These are phyloP conservation scores for Gossypium schwendimanii DNA, from an alignment of 441 rosid species.

Conservation along the genomic window DNA sequence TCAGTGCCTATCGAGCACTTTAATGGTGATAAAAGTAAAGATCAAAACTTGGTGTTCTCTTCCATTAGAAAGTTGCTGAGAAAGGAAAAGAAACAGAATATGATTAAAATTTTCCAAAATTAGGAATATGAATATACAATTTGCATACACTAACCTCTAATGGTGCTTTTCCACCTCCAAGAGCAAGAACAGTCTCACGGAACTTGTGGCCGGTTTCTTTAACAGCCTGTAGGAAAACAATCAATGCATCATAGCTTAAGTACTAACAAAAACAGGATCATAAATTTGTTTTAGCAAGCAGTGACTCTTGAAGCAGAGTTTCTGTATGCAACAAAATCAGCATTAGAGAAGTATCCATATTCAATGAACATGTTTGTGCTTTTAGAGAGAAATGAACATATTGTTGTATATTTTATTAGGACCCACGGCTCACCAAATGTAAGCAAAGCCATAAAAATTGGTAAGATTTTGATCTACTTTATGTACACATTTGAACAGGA, in stretches of 20 bases:
- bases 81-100: neutral
- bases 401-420: neutral
- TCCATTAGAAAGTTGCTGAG: neutral
- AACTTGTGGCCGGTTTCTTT: constrained; percentile 69
- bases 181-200: constrained; percentile 79
- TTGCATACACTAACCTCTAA: constrained; percentile 41
- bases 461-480: neutral
- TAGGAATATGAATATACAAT: neutral
- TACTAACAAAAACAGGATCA: neutral
- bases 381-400: neutral
- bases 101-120: neutral
- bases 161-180: constrained; percentile 93
- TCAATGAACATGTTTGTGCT: neutral
- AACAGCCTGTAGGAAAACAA: constrained; percentile 51
- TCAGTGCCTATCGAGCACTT: neutral
- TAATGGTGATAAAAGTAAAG: neutral
- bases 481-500: neutral
- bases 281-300: neutral
- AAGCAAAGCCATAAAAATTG: neutral
- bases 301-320: neutral
- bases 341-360: neutral
- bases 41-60: neutral
- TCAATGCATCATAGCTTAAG: neutral
- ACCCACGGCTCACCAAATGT: neutral
- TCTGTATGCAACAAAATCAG: neutral